Conservation (phyloP, 169 alveolate genomes). For the Plasmodium knowlesi region DNA sequence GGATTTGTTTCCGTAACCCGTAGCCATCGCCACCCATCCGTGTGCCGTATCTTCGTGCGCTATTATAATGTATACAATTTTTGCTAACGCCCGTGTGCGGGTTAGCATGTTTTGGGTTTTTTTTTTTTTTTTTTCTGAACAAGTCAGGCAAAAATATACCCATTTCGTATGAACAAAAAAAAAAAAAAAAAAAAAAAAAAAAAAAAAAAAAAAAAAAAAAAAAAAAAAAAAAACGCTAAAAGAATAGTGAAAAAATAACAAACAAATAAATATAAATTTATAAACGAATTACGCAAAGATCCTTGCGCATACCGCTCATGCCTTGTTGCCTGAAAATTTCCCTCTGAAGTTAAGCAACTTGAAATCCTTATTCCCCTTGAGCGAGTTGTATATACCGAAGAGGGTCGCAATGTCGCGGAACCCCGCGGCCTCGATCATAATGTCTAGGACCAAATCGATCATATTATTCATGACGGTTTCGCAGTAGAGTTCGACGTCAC, state of each 20-base stretch:
- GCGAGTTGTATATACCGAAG: slow-evolving; percentile 50
- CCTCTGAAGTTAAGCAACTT: slow-evolving; percentile 30
- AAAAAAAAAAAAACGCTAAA: too few species aligned
- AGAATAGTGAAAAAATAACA: background rate
- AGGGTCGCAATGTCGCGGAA: slow-evolving; percentile 26
- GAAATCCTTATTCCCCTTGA: slow-evolving; percentile 30
- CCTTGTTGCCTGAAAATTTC: background rate
- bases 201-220: too few species aligned
- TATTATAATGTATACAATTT: background rate
- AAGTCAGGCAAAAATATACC: background rate
- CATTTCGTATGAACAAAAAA: too few species aligned
- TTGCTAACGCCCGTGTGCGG: background rate
- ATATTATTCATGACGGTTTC: slow-evolving; percentile 48
- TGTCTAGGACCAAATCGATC: slow-evolving; percentile 33
- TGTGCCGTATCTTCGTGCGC: background rate
- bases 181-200: too few species aligned
- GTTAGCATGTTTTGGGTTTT: background rate
- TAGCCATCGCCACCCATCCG: background rate
- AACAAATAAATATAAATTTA: too few species aligned
- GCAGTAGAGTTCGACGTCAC: slow-evolving; percentile 13
- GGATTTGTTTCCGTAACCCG: too few species aligned
- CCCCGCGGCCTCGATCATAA: slow-evolving; percentile 33
- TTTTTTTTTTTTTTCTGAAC: too few species aligned
- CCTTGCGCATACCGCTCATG: background rate
- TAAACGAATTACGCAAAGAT: background rate